phyloP scores from a whole-genome alignment of 257 asterid genomes.

The Solanum clarkiae region DNA sequence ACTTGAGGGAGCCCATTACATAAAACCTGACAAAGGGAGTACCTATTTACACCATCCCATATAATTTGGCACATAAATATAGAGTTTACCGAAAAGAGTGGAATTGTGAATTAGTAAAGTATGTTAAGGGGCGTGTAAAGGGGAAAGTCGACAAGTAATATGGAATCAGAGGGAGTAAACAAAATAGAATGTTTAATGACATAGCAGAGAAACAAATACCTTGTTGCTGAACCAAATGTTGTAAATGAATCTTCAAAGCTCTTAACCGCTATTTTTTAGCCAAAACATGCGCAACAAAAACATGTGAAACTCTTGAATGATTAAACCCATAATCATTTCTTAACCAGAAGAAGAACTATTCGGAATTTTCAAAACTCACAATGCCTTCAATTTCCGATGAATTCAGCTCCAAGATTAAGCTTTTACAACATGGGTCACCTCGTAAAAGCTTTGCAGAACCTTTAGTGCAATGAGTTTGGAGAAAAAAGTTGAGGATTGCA shows the following conservation, averaged over 20 bases:
- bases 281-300: constrained; percentile 48
- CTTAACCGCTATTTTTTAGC: constrained; percentile 39
- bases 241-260: constrained; percentile 44
- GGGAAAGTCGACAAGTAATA: too few species aligned
- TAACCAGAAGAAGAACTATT: constrained; percentile 48
- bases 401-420: constrained; percentile 16
- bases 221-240: constrained; percentile 21
- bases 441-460: constrained; percentile 14
- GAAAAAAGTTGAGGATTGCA: constrained; percentile 22
- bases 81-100: too few species aligned
- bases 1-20: neutral
- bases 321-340: constrained; percentile 36
- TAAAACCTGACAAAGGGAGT: neutral
- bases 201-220: neutral
- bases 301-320: constrained; percentile 26
- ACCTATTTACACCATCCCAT: neutral
- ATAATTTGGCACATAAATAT: neutral
- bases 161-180: too few species aligned
- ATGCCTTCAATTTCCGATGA: constrained; percentile 35
- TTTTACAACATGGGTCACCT: constrained; percentile 15
- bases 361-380: constrained; percentile 13
- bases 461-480: constrained; percentile 5
- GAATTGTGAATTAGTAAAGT: too few species aligned
- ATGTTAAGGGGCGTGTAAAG: too few species aligned
- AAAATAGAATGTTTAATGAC: neutral